Evolutionary conservation across 352 stramenopile genomes (phyloP).

Genomic region (Globisporangium splendens): DNA sequence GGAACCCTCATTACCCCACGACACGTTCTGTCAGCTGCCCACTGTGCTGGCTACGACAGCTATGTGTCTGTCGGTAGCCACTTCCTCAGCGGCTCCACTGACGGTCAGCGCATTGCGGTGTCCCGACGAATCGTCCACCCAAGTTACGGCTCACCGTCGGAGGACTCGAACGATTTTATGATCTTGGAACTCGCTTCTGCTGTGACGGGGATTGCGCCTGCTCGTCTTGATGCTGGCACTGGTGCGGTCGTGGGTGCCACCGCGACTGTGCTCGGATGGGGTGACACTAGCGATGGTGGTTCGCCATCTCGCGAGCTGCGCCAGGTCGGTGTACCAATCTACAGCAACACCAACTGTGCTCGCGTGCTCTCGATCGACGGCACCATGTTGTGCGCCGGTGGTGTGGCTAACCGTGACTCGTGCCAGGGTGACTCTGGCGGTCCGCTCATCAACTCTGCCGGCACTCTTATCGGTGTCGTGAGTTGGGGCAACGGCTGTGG

Average conservation of each 20-base stretch:
- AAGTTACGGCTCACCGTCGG: slow-evolving; percentile 27
- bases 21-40: slow-evolving; percentile 55
- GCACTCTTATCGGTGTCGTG: too few species aligned
- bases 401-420: slow-evolving; percentile 31
- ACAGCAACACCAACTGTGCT: slow-evolving; percentile 36
- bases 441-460: background rate
- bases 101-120: slow-evolving; percentile 49
- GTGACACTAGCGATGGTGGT: slow-evolving; percentile 7
- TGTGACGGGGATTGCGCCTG: slow-evolving; percentile 29
- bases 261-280: slow-evolving; percentile 34
- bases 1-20: slow-evolving; percentile 59
- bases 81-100: slow-evolving; percentile 34
- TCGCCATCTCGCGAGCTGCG: slow-evolving; percentile 25
- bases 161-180: slow-evolving; percentile 51
- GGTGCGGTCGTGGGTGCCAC: slow-evolving; percentile 19
- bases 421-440: slow-evolving; percentile 42
- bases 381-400: slow-evolving; percentile 57
- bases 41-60: slow-evolving; percentile 40
- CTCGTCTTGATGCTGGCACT: slow-evolving; percentile 18
- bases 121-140: slow-evolving; percentile 44
- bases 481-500: too few species aligned
- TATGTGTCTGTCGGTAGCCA: slow-evolving; percentile 57
- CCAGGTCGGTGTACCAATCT: slow-evolving; percentile 34
- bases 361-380: slow-evolving; percentile 23
- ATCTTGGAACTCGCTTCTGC: slow-evolving; percentile 42